Evolutionary conservation across 1,284 basidiomycete species (phyloP).

Genomic region (Fomitopsis betulina): DNA sequence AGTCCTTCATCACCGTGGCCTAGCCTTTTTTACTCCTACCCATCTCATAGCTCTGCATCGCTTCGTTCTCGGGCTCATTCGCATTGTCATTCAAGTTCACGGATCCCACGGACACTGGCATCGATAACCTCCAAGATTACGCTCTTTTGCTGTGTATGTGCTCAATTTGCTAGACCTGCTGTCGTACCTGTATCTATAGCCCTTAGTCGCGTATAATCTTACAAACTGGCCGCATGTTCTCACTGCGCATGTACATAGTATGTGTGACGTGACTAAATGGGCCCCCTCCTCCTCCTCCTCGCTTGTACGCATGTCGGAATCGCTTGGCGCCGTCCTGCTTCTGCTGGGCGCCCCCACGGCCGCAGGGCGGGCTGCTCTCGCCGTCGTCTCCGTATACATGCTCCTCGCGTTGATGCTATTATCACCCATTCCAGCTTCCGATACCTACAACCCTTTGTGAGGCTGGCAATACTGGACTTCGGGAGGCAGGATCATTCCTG

Average conservation of each 20-base stretch:
- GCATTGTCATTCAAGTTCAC: no score
- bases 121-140: neutral
- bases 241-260: neutral
- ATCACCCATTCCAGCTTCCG: no score
- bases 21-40: neutral
- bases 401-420: no score
- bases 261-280: no score
- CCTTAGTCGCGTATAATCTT: neutral
- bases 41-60: no score
- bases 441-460: neutral
- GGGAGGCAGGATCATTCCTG: neutral
- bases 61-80: no score
- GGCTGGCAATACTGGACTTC: neutral
- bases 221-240: neutral
- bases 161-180: neutral
- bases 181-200: neutral
- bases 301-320: no score
- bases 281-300: no score
- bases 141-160: neutral
- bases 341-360: no score
- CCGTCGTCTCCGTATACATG: no score
- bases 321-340: no score
- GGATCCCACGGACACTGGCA: neutral
- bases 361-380: no score
- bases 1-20: constrained; percentile 2